Evolutionary conservation across 768 basidiomycete species (phyloP).

Genomic region (Tricholoma matsutake): DNA sequence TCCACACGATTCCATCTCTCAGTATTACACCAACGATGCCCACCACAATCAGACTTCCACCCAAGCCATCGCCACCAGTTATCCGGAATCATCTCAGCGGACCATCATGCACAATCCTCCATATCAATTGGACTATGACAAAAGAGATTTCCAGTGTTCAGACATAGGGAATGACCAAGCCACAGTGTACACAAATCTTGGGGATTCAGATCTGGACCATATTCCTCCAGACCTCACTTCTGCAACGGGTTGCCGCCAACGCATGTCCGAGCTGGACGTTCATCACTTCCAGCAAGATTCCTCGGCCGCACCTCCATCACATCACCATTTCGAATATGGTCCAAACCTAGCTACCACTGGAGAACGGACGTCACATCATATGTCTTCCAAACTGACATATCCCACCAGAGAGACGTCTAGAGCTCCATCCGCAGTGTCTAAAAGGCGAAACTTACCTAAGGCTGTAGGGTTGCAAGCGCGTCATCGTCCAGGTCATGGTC

Average conservation of each 20-base stretch:
- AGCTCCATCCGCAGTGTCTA: neutral
- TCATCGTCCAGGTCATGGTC: neutral
- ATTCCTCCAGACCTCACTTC: neutral
- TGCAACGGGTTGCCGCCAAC: neutral
- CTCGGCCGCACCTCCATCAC: neutral
- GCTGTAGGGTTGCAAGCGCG: neutral
- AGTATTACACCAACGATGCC: neutral
- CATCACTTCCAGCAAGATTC: neutral
- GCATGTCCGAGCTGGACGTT: neutral
- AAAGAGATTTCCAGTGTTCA: neutral
- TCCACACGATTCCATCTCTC: neutral
- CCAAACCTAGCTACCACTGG: neutral
- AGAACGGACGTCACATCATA: neutral
- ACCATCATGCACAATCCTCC: conserved; percentile 7
- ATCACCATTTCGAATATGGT: neutral
- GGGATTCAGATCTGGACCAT: neutral
- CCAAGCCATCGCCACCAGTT: conserved; percentile 6
- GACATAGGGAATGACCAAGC: neutral
- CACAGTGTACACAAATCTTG: neutral
- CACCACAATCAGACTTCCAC: neutral
- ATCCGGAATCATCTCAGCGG: conserved; percentile 22
- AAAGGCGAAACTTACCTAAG: neutral
- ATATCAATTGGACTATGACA: neutral
- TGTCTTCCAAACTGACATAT: neutral
- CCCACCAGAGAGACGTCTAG: neutral